Base-by-base conservation (phyloP, 192 early-diverging fungal species). In the Backusella morwellensis region DNA sequence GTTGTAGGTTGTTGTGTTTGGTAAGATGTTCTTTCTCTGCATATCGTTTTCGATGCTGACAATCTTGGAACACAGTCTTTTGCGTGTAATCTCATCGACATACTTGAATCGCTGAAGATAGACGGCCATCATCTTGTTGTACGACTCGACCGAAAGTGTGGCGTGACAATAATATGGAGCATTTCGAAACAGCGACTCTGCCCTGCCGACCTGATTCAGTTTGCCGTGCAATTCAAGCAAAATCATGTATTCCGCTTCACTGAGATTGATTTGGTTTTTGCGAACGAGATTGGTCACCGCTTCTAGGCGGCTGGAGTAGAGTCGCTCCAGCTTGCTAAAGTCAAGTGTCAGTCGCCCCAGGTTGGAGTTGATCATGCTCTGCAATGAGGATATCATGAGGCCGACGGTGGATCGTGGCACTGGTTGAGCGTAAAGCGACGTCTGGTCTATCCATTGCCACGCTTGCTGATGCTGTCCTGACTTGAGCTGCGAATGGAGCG, bases 151-250 rank as follows among this genome's bases (percentile, higher is more conserved):
- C 7, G 73, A 59, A 3, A 34, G 59, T 47, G 26, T 36, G 12
- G 32, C 50, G n/a, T 66, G 56, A 26, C 69, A 72, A 38, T 77
- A 77, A 35, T 42, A 17, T 2, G 47, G n/a, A 4, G 42, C 34
- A 50, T 74, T 68, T 19, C 77, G 52, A 36, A 74, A 73, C 8
- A 78, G 68, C 21, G 72, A 35, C 36, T 78, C 77, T 52, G 44
- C 72, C 26, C 66, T 23, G 15, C 68, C 32, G 8, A 73, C 3
- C 19, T 34, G 67, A 59, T 70, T 36, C 0, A 78, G 44, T 7
- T 32, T 35, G 0, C 77, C 77, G 23, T 74, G 74, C 8, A 70
- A 21, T 15, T 78, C 72, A 15, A 78, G 23, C 6, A 78, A 34
- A 50, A 35, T 41, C 9, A 29, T 35, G 6, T 70, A 40, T 63